phyloP scores from a whole-genome alignment of 1,284 basidiomycete species.

The Pholiota adiposa region DNA sequence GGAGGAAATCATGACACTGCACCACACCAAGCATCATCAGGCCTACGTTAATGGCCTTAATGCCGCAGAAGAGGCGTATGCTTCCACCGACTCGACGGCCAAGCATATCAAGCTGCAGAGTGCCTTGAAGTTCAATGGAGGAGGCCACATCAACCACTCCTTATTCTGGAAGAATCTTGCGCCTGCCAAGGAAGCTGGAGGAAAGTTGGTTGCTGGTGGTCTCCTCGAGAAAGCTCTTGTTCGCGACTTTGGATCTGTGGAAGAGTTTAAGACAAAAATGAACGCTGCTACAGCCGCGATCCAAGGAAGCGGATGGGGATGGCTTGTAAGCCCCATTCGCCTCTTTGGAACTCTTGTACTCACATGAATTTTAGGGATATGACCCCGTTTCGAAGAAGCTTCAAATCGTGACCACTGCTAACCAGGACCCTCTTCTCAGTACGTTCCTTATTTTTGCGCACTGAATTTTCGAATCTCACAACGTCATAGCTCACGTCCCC shows the following conservation, averaged over 20 bases:
- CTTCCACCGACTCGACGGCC: constrained; percentile 68
- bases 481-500: constrained; percentile 71
- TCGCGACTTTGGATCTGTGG: constrained; percentile 85
- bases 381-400: constrained; percentile 76
- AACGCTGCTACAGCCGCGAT: constrained; percentile 91
- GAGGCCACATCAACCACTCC: constrained; percentile 88
- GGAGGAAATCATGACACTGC: constrained; percentile 88
- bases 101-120: constrained; percentile 75
- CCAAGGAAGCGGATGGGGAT: constrained; percentile 98
- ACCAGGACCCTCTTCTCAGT: constrained; percentile 95
- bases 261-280: constrained; percentile 82
- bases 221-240: constrained; percentile 83
- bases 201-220: constrained; percentile 67
- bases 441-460: constrained; percentile 26
- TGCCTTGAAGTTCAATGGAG: constrained; percentile 64
- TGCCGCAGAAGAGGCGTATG: constrained; percentile 86
- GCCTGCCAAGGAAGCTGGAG: constrained; percentile 61
- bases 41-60: constrained; percentile 92
- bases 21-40: constrained; percentile 97
- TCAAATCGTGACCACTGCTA: constrained; percentile 89
- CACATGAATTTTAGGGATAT: constrained; percentile 57
- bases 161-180: constrained; percentile 99
- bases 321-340: constrained; percentile 69
- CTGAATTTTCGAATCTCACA: not conserved
- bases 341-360: not conserved